phyloP scores from a whole-genome alignment of 2,329 filamentous ascomycete genomes.

The Penicillium digitatum region DNA sequence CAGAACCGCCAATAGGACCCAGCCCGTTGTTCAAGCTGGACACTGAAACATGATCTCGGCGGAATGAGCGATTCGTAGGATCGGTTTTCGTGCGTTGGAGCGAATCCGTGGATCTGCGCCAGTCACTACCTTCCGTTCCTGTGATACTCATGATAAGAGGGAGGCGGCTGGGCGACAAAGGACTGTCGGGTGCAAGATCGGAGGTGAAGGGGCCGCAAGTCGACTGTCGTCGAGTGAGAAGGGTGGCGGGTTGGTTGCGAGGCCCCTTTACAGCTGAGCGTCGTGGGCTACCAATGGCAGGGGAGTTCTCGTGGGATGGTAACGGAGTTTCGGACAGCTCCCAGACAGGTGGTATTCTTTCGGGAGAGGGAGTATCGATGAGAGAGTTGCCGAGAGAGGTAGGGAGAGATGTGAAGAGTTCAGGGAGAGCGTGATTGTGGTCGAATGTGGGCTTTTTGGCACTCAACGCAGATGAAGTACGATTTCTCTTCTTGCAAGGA shows the following conservation, averaged over 20 bases:
- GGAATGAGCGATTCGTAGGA: slow-evolving; percentile 13
- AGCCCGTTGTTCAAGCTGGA: slow-evolving; percentile 5
- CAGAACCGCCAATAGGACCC: slow-evolving; percentile 8
- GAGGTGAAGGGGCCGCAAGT: slow-evolving; percentile 13
- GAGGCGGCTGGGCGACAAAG: slow-evolving; percentile 11
- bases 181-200: background rate
- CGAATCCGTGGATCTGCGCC: slow-evolving; percentile 29
- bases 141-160: slow-evolving; percentile 18
- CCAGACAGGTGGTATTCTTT: slow-evolving; percentile 28
- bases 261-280: slow-evolving; percentile 34
- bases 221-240: slow-evolving; percentile 21
- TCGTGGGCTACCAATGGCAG: slow-evolving; percentile 29
- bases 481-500: slow-evolving; percentile 26
- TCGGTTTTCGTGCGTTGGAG: slow-evolving; percentile 26
- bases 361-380: slow-evolving; percentile 31
- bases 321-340: slow-evolving; percentile 21
- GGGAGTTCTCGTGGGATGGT: slow-evolving; percentile 24
- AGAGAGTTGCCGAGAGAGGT: slow-evolving; percentile 15
- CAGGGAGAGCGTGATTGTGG: slow-evolving; percentile 24
- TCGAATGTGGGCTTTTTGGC: slow-evolving; percentile 16
- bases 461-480: slow-evolving; percentile 12
- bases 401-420: slow-evolving; percentile 27
- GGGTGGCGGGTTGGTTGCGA: slow-evolving; percentile 27
- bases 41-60: slow-evolving; percentile 10
- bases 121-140: slow-evolving; percentile 24